Evolutionary conservation across 345 rosid species (phyloP).

Genomic region (Bruguiera gymnorhiza): DNA sequence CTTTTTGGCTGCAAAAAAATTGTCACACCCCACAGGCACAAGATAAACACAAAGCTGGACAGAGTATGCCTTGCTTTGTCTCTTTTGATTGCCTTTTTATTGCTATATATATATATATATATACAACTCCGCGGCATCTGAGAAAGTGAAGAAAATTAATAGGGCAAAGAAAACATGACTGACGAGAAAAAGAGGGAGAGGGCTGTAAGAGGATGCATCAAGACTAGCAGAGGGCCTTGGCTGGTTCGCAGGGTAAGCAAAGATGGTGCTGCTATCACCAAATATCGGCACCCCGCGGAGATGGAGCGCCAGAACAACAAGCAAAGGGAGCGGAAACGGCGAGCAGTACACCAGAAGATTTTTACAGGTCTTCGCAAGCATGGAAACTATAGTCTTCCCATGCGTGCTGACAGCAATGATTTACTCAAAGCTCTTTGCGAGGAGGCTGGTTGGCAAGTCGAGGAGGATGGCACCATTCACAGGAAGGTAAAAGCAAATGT

Average conservation of each 20-base stretch:
- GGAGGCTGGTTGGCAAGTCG: conserved; percentile 55
- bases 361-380: conserved; percentile 45
- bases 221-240: conserved; percentile 43
- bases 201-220: conserved; percentile 32
- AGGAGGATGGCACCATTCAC: conserved; percentile 44
- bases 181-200: conserved; percentile 13
- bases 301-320: conserved; percentile 38
- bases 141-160: not conserved
- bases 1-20: too few species aligned
- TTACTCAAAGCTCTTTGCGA: conserved; percentile 41
- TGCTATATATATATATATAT: too few species aligned
- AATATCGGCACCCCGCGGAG: conserved; percentile 32
- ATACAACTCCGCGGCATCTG: too few species aligned
- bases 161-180: conserved; percentile 8
- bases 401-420: conserved; percentile 39
- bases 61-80: too few species aligned
- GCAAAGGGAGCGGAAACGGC: conserved; percentile 37
- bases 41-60: too few species aligned
- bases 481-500: conserved; percentile 23
- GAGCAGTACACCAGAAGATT: conserved; percentile 38
- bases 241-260: conserved; percentile 29
- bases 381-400: conserved; percentile 41
- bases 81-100: too few species aligned
- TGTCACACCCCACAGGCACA: too few species aligned
- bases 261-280: conserved; percentile 22